Conservation (phyloP, 192 early-diverging fungal genomes). For the Coemansia sp. region DNA sequence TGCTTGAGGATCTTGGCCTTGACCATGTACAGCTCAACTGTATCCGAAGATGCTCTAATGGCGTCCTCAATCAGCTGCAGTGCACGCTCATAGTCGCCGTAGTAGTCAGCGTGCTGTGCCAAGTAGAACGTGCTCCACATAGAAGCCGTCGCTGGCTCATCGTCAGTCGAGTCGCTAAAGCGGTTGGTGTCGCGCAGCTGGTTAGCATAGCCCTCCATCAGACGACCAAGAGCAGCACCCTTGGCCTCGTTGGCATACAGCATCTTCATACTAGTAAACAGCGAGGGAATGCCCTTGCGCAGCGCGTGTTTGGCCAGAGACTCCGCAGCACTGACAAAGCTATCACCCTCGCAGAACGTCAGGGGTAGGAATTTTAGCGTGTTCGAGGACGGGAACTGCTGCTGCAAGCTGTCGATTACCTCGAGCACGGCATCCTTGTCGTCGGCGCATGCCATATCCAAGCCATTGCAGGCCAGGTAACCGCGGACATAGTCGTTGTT, state of each 20-base stretch:
- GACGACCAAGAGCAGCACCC: slow-evolving; percentile 64
- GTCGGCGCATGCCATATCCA: slow-evolving; percentile 30
- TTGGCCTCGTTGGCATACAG: slow-evolving; percentile 72
- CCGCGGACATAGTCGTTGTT: slow-evolving; percentile 71
- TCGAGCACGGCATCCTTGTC: slow-evolving; percentile 48
- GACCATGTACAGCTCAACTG: slow-evolving; percentile 90
- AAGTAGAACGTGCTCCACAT: slow-evolving; percentile 94
- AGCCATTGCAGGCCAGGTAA: slow-evolving; percentile 60
- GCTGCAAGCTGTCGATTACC: slow-evolving; percentile 57
- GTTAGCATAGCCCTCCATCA: slow-evolving; percentile 67
- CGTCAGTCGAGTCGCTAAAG: slow-evolving; percentile 52
- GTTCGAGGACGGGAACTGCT: slow-evolving; percentile 82
- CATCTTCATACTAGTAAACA: slow-evolving; percentile 82
- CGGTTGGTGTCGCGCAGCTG: slow-evolving; percentile 53
- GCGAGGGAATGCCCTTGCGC: slow-evolving; percentile 92
- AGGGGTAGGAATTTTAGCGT: slow-evolving; percentile 78
- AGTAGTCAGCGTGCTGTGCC: slow-evolving; percentile 86
- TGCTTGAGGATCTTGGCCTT: slow-evolving; percentile 97
- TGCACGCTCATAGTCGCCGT: slow-evolving; percentile 69
- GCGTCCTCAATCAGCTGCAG: slow-evolving; percentile 80
- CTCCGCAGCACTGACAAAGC: slow-evolving; percentile 66
- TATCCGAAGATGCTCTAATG: slow-evolving; percentile 83
- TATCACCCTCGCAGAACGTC: slow-evolving; percentile 69
- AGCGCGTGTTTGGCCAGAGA: slow-evolving; percentile 71
- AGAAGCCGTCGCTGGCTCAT: slow-evolving; percentile 76